phyloP scores from a whole-genome alignment of 176 grass and related monocot species.

The Musa beccarii region DNA sequence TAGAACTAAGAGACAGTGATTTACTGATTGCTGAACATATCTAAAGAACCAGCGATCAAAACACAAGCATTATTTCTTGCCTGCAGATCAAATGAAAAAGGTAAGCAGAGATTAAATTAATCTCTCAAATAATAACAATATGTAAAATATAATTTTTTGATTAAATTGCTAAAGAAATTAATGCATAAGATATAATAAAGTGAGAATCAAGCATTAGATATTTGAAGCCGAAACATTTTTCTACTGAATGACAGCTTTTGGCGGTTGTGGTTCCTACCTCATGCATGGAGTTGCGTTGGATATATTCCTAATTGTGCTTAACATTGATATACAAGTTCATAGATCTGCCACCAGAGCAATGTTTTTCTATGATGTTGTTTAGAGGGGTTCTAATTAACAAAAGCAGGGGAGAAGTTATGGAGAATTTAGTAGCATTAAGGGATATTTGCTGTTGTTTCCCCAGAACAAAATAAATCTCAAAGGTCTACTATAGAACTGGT shows the following conservation, averaged over 20 bases:
- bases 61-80: slow-evolving; percentile 92
- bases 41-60: slow-evolving; percentile 75
- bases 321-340: neutral
- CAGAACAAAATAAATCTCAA: too few relatives aligned
- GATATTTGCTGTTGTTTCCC: too few relatives aligned
- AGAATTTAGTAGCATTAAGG: too few relatives aligned
- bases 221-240: neutral
- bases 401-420: too few relatives aligned
- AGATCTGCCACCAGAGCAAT: neutral
- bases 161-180: neutral
- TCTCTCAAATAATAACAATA: neutral
- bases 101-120: neutral
- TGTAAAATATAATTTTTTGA: neutral
- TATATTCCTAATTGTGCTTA: neutral
- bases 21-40: slow-evolving; percentile 83
- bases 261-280: neutral
- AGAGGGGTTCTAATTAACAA: too few relatives aligned
- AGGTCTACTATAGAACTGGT: too few relatives aligned
- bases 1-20: slow-evolving; percentile 5
- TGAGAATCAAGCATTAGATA: neutral
- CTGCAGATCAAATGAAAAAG: slow-evolving; percentile 28
- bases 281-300: neutral
- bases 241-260: neutral
- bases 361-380: too few relatives aligned
- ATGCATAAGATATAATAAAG: neutral